Evolutionary conservation across 2,329 filamentous ascomycete species (phyloP).

Genomic region (Fusarium sp.): DNA sequence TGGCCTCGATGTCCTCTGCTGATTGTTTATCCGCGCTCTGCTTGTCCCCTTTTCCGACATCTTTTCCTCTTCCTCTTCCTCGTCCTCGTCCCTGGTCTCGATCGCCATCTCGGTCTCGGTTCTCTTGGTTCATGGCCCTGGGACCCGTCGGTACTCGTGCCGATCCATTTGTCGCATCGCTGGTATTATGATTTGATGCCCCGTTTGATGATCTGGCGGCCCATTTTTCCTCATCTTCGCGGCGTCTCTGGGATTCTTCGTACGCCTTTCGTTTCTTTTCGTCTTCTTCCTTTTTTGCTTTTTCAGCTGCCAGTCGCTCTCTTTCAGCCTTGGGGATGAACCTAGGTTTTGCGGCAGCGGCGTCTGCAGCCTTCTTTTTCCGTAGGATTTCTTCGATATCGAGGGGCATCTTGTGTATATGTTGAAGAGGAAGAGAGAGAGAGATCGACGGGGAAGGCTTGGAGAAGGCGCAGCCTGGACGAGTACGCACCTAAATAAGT

Average conservation of each 20-base stretch:
- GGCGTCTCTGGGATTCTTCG: conserved; percentile 75
- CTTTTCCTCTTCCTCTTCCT: conserved; percentile 51
- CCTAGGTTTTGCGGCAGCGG: conserved; percentile 85
- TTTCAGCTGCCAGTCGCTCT: conserved; percentile 82
- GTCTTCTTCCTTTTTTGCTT: conserved; percentile 75
- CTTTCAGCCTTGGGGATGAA: conserved; percentile 87
- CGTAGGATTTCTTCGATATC: conserved; percentile 87
- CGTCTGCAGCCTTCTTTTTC: conserved; percentile 87
- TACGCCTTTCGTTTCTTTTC: conserved; percentile 62
- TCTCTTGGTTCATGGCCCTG: conserved; percentile 68
- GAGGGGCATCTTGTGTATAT: conserved; percentile 56
- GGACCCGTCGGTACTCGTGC: conserved; percentile 74
- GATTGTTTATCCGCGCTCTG: conserved; percentile 53
- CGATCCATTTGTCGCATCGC: conserved; percentile 43
- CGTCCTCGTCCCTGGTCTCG: conserved; percentile 19
- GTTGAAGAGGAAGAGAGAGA: not conserved
- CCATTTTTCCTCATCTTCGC: conserved; percentile 68
- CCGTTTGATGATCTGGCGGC: conserved; percentile 43
- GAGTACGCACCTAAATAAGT: no score
- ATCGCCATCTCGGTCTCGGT: conserved; percentile 50
- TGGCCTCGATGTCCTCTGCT: conserved; percentile 75
- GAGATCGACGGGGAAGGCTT: no score
- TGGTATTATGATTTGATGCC: conserved; percentile 31
- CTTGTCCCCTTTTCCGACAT: conserved; percentile 52
- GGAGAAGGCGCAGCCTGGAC: no score